Conservation (phyloP, 345 rosid species). For the Brassica rapa region DNA sequence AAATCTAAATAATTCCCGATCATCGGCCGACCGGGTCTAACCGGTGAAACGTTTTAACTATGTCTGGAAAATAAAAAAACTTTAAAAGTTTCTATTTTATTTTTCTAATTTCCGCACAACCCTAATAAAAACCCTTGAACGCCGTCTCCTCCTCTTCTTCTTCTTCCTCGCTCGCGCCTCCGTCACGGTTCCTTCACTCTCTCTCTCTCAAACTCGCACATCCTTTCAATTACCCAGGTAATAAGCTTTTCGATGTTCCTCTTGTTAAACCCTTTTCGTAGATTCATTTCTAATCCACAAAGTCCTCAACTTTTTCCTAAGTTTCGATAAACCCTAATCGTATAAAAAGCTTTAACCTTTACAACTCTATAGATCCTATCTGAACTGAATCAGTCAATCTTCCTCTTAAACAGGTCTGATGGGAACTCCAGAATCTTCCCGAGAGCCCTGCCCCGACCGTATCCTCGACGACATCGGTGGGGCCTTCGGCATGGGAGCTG, state of each 20-base stretch:
- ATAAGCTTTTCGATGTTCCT: constrained; percentile 12
- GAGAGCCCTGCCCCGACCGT: constrained; percentile 85
- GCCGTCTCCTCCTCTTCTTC: constrained; percentile 11
- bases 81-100: too few relatives aligned
- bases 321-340: constrained; percentile 22
- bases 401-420: constrained; percentile 27
- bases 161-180: neutral
- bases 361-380: neutral
- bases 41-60: neutral
- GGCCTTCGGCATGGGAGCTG: constrained; percentile 87
- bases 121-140: constrained; percentile 24
- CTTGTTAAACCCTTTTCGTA: neutral
- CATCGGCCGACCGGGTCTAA: neutral
- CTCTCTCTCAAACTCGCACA: neutral
- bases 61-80: neutral
- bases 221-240: constrained; percentile 20
- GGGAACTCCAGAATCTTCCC: constrained; percentile 83
- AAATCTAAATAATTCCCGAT: neutral
- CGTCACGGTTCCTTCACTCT: constrained; percentile 26
- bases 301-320: neutral
- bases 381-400: neutral
- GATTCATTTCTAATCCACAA: constrained; percentile 1
- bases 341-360: neutral
- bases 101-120: neutral
- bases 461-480: constrained; percentile 81